Evolutionary conservation across 2,329 filamentous ascomycete genomes (phyloP).

Genomic region (Aschersonia sp.): DNA sequence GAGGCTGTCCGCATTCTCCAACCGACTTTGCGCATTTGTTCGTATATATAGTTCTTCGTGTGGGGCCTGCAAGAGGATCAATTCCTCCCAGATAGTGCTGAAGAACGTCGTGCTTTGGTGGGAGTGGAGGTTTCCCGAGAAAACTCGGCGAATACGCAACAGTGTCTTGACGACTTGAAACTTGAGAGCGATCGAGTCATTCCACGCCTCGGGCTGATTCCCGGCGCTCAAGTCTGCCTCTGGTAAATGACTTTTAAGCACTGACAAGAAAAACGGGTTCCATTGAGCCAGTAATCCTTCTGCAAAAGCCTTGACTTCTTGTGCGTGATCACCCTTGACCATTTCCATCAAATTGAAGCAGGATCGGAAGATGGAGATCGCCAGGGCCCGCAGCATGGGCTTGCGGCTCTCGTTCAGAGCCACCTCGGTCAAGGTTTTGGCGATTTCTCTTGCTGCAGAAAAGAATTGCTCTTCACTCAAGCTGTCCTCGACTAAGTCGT

Average conservation of each 20-base stretch:
- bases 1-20: slow-evolving; percentile 83
- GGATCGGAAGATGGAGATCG: slow-evolving; percentile 77
- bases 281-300: slow-evolving; percentile 72
- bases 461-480: slow-evolving; percentile 95
- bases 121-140: slow-evolving; percentile 59
- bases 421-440: slow-evolving; percentile 71
- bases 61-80: slow-evolving; percentile 54
- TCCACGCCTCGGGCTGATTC: slow-evolving; percentile 54
- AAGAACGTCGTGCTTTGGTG: slow-evolving; percentile 76
- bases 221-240: slow-evolving; percentile 35
- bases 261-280: slow-evolving; percentile 77
- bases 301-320: slow-evolving; percentile 76
- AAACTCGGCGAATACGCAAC: slow-evolving; percentile 75
- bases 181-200: slow-evolving; percentile 75
- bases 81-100: slow-evolving; percentile 77
- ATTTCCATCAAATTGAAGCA: slow-evolving; percentile 96
- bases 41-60: slow-evolving; percentile 80
- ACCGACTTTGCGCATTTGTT: slow-evolving; percentile 69
- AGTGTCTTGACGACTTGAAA: slow-evolving; percentile 89
- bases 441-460: slow-evolving; percentile 69
- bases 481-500: slow-evolving; percentile 84
- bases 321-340: slow-evolving; percentile 84
- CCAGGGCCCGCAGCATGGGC: slow-evolving; percentile 64
- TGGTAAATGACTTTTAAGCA: slow-evolving; percentile 63
- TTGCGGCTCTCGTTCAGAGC: slow-evolving; percentile 64